Conservation (phyloP, 78 protist genomes). For the Dictyostelium discoideum region DNA sequence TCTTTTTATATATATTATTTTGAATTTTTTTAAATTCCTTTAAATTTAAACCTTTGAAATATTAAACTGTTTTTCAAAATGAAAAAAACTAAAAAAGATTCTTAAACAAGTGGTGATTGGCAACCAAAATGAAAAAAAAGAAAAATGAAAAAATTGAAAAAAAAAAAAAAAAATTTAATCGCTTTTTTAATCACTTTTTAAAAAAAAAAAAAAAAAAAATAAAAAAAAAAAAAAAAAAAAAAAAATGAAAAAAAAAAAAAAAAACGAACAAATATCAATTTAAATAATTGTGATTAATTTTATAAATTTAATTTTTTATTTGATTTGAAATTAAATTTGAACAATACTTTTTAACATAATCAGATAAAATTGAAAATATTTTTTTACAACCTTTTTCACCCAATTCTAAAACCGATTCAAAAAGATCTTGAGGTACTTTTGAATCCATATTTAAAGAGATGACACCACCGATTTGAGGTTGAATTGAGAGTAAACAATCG, state of each 20-base stretch:
- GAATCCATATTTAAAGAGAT: constrained; percentile 78
- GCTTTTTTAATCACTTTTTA: no score
- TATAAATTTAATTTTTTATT: background rate
- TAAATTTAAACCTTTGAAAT: no score
- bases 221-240: no score
- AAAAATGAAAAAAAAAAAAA: no score
- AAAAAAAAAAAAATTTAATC: no score
- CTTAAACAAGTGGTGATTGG: no score
- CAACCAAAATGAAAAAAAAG: background rate
- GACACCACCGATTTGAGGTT: constrained; percentile 81
- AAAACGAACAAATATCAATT: no score
- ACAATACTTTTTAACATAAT: constrained; percentile 58
- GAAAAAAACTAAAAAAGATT: no score
- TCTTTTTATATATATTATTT: background rate
- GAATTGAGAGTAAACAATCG: constrained; percentile 78
- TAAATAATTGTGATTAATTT: no score
- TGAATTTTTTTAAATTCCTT: no score
- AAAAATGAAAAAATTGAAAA: background rate
- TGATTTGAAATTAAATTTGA: constrained; percentile 23
- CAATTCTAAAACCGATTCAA: constrained; percentile 77
- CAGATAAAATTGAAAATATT: constrained; percentile 54
- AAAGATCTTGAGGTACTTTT: constrained; percentile 80
- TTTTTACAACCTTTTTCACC: constrained; percentile 74
- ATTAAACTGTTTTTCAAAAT: no score
- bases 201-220: no score